These are phyloP conservation scores for Tarenaya hassleriana DNA, from an alignment of 345 rosid genomes.

Conservation along the genomic window DNA sequence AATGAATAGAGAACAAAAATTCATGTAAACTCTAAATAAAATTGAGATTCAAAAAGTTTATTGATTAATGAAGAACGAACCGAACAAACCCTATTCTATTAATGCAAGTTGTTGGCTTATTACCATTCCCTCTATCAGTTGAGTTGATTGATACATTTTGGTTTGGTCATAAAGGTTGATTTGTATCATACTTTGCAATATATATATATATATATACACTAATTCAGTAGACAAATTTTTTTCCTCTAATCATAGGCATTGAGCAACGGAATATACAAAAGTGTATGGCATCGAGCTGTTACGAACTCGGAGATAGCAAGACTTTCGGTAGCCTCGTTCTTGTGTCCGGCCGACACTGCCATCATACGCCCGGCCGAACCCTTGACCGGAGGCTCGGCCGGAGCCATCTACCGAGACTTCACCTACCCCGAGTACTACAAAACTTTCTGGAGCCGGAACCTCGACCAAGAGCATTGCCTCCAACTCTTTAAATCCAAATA, in stretches of 20 bases:
- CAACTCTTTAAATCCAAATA: constrained; percentile 56
- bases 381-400: constrained; percentile 20
- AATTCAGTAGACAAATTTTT: not conserved
- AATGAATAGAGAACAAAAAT: no score
- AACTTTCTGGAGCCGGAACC: constrained; percentile 81
- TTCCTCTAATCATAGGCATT: constrained; percentile 51
- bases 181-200: no score
- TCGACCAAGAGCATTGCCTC: constrained; percentile 78
- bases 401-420: constrained; percentile 57
- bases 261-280: constrained; percentile 78
- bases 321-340: constrained; percentile 71
- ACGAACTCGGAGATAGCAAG: constrained; percentile 55
- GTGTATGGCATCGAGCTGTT: constrained; percentile 85
- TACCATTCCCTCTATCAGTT: no score
- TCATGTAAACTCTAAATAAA: no score
- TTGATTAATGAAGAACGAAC: no score
- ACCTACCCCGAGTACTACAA: constrained; percentile 81
- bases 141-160: no score
- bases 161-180: no score
- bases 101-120: no score
- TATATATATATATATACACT: not conserved
- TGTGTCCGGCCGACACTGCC: constrained; percentile 60
- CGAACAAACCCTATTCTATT: no score
- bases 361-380: constrained; percentile 56
- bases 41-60: no score